These are phyloP conservation scores for Microdochium bolleyi DNA, from an alignment of 2,329 filamentous ascomycete species.

Conservation along the genomic window DNA sequence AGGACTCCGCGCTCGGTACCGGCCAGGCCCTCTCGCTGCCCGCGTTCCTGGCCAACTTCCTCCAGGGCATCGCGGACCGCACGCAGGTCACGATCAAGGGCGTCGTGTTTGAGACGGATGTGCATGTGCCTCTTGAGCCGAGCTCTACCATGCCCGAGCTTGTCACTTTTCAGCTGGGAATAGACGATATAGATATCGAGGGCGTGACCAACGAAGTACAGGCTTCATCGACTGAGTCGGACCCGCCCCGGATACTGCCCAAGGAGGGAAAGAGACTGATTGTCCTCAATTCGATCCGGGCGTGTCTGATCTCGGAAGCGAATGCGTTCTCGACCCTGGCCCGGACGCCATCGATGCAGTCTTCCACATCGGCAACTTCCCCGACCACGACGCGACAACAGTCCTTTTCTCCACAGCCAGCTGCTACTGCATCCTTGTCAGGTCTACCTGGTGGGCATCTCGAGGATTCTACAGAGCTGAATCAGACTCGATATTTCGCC, in stretches of 20 bases:
- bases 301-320: slow-evolving; percentile 59
- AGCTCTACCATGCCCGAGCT: slow-evolving; percentile 38
- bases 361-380: slow-evolving; percentile 44
- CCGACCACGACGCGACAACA: slow-evolving; percentile 22
- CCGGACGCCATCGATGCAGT: slow-evolving; percentile 49
- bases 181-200: slow-evolving; percentile 59
- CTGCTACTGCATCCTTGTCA: not conserved
- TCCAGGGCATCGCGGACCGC: slow-evolving; percentile 68
- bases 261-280: slow-evolving; percentile 61
- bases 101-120: slow-evolving; percentile 59
- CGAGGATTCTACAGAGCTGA: slow-evolving; percentile 11
- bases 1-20: slow-evolving; percentile 56
- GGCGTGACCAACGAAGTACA: slow-evolving; percentile 44
- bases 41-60: slow-evolving; percentile 60
- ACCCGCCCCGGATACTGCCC: slow-evolving; percentile 27
- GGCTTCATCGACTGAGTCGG: slow-evolving; percentile 15
- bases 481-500: not conserved
- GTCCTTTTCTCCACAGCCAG: slow-evolving; percentile 13
- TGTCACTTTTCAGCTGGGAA: slow-evolving; percentile 56
- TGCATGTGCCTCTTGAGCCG: slow-evolving; percentile 45
- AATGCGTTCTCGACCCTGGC: slow-evolving; percentile 55
- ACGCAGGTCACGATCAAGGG: slow-evolving; percentile 58
- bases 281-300: slow-evolving; percentile 54
- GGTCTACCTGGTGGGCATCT: not conserved
- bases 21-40: slow-evolving; percentile 64